Evolutionary conservation across 805 yeast species (phyloP), one percentile per base, ranked within the genome.

Genomic region (Yarrowia sp.): DNA sequence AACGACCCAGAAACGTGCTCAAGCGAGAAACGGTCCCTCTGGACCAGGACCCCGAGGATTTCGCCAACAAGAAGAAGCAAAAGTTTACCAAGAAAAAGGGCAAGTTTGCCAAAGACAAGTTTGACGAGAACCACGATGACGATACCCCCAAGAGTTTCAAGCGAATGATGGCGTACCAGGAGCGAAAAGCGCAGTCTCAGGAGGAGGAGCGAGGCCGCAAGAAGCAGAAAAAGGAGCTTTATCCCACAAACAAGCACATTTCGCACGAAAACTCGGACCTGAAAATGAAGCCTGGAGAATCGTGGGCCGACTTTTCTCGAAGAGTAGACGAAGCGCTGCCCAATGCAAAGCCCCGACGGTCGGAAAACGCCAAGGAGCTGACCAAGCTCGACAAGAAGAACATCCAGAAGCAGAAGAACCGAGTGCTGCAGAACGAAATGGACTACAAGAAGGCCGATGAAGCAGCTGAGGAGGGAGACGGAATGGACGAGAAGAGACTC

Each of bases 321-420:
- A 74, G 83, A 46, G 83, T 81, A 7, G 76, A 81, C 69, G 78
- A 75, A 43, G 82, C 82, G 1, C 70, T 81, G 45, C 83, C 83
- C 1, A 70, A 81, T 41, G 77, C 78, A 8, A 73, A 72, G 52
- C 78, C 80, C n/a, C 72, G 76, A 35, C 7, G 11, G 56, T 36
- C 67, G 12, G 42, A 59, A 19, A 59, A 43, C 19, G 76, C 78
- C 10, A 76, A 76, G 4, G 74, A 74, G 5, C 75, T 78, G 9
- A 72, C 78, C 5, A 71, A 72, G 8, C 76, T 75, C 16, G 75
- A 76, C 9, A 68, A 72, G 65, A 74, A 74, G 64, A 73, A 72
- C 64, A 73, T 72, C 56, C 75, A 74, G 69, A 71, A 72, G 43
- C 73, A 71, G 11, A 15, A 36, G 16, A 67, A 66, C 49, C 69